Evolutionary conservation across 2,329 filamentous ascomycete genomes (phyloP).

Genomic region (Colletotrichum sp.): DNA sequence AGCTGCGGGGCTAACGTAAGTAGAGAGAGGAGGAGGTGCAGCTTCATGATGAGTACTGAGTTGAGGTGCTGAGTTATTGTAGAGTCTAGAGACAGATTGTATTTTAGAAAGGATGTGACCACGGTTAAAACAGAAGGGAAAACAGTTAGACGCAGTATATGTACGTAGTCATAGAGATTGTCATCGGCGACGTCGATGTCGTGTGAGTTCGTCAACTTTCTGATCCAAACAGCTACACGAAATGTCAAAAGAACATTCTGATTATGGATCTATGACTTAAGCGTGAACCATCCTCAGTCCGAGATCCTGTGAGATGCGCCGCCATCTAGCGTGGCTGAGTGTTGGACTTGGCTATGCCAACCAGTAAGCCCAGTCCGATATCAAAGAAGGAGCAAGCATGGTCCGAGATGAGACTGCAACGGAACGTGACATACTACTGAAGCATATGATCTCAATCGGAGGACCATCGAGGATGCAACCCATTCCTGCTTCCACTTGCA

Average conservation of each 20-base stretch:
- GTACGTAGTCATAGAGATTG: neutral
- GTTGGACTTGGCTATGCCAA: neutral
- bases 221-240: accelerated
- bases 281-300: accelerated
- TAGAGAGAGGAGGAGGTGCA: neutral
- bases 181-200: neutral
- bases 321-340: neutral
- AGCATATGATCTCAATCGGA: too few relatives aligned
- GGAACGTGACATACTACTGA: too few relatives aligned
- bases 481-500: too few relatives aligned
- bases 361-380: neutral
- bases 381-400: neutral
- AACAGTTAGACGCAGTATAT: neutral
- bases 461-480: too few relatives aligned
- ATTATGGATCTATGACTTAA: neutral
- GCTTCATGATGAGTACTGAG: neutral
- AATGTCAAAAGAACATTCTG: neutral
- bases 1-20: neutral
- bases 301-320: neutral
- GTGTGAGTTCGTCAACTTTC: neutral
- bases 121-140: neutral
- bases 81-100: too few relatives aligned
- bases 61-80: neutral
- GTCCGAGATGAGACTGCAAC: neutral
- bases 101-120: neutral